A percentile compares a stretch with the other conserved stretches of the same genome.
These are phyloP conservation scores for Phylloboletellus chloephorus DNA, from an alignment of 1,284 basidiomycete genomes.

Conservation along the genomic window DNA sequence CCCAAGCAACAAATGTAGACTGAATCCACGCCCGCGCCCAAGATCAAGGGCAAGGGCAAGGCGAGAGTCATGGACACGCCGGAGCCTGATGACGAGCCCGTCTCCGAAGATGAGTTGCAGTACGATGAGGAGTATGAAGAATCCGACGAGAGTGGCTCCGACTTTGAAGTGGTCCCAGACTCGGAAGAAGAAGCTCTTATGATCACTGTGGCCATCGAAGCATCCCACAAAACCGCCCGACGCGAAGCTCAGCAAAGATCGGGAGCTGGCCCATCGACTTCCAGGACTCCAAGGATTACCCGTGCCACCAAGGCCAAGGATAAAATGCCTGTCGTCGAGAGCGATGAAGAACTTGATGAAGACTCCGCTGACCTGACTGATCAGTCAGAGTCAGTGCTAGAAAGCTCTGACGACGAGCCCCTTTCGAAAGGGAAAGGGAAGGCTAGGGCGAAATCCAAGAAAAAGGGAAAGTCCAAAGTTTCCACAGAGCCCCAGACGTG, in stretches of 20 bases:
- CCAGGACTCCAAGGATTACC: constrained; percentile 33
- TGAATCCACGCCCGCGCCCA: constrained; percentile 11
- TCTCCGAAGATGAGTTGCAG: constrained; percentile 38
- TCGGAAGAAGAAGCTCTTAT: constrained; percentile 46
- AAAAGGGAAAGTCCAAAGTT: constrained; percentile 26
- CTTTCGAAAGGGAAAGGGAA: constrained; percentile 30
- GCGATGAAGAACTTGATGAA: constrained; percentile 33
- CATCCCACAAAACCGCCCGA: constrained; percentile 45
- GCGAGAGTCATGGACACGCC: constrained; percentile 27
- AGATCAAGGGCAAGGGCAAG: constrained; percentile 41
- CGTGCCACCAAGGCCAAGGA: constrained; percentile 33
- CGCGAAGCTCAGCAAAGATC: constrained; percentile 37
- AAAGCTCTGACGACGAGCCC: constrained; percentile 35
- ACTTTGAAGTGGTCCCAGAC: constrained; percentile 38
- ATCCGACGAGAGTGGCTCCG: constrained; percentile 54
- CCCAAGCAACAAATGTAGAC: constrained; percentile 13
- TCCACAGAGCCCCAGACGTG: constrained; percentile 23
- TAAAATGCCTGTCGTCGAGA: constrained; percentile 17
- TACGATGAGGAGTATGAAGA: constrained; percentile 42
- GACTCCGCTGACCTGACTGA: constrained; percentile 24
- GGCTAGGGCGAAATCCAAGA: constrained; percentile 33
- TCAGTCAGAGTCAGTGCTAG: constrained; percentile 22
- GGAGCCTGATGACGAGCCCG: constrained; percentile 25
- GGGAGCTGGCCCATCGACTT: constrained; percentile 38
- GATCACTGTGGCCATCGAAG: constrained; percentile 50